A percentile compares a stretch with the other conserved stretches of the same genome.
These are phyloP conservation scores for Vitis rupestris DNA, from an alignment of 164 flowering plant genomes.

Conservation along the genomic window DNA sequence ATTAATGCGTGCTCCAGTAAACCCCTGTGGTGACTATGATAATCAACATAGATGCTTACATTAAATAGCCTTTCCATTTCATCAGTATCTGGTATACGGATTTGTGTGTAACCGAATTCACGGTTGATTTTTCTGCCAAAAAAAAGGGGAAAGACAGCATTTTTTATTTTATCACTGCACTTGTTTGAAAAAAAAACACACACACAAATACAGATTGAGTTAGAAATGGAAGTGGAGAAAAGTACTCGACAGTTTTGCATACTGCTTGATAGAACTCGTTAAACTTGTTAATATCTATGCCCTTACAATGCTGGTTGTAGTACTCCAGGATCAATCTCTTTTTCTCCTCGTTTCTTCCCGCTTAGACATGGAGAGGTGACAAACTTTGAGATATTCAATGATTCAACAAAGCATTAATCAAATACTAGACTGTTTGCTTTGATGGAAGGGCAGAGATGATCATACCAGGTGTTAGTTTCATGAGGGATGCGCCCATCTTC, in stretches of 20 bases:
- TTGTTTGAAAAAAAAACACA: neutral
- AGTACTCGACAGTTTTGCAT: conserved; percentile 43
- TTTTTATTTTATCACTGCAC: neutral
- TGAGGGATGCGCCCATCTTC: conserved; percentile 29
- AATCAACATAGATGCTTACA: conserved; percentile 16
- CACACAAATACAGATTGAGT: no score
- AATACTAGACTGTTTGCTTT: neutral
- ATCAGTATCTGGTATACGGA: conserved; percentile 31
- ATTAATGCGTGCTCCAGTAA: no score
- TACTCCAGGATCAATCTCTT: conserved; percentile 21
- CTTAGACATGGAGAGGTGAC: neutral
- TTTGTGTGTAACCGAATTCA: conserved; percentile 40
- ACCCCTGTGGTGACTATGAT: no score
- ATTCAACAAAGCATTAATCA: neutral
- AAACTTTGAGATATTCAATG: no score
- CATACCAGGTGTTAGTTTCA: conserved; percentile 24
- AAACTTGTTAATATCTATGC: neutral
- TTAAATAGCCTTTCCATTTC: conserved; percentile 30
- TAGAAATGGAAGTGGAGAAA: neutral
- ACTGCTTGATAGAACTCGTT: conserved; percentile 37
- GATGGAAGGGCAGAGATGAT: neutral
- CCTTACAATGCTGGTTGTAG: conserved; percentile 12
- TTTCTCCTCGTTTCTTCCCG: conserved; percentile 14
- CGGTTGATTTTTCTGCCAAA: conserved; percentile 43
- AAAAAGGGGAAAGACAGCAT: neutral